A percentile compares a stretch with the other conserved stretches of the same genome.
phyloP scores from a whole-genome alignment of 2,329 filamentous ascomycete species.

The Pseudohalonectria lignicola region DNA sequence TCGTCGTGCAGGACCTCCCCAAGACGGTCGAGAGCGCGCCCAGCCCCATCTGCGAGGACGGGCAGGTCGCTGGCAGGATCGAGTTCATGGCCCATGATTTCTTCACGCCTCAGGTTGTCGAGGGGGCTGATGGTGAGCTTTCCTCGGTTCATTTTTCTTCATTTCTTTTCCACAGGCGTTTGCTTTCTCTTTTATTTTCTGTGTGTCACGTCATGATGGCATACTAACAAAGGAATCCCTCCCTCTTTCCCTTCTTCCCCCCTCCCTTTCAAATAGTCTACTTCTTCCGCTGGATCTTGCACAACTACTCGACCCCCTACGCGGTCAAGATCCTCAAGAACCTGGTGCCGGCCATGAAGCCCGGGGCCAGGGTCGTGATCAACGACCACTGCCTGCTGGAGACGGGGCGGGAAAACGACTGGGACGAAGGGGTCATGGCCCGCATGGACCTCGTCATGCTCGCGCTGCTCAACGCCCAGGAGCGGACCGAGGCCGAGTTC shows the following conservation, averaged over 20 bases:
- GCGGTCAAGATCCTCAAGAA: slow-evolving; percentile 34
- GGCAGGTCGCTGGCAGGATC: slow-evolving; percentile 25
- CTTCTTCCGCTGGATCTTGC: slow-evolving; percentile 48
- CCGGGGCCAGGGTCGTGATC: slow-evolving; percentile 34
- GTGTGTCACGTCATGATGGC: too few relatives aligned
- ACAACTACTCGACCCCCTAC: slow-evolving; percentile 48
- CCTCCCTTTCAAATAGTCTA: slow-evolving; percentile 34
- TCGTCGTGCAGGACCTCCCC: slow-evolving; percentile 44
- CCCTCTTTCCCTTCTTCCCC: background rate
- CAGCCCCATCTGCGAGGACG: slow-evolving; percentile 25
- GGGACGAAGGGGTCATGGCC: slow-evolving; percentile 25
- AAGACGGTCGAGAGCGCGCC: slow-evolving; percentile 36
- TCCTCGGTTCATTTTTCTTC: background rate
- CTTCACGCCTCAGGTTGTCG: slow-evolving; percentile 41
- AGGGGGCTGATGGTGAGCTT: slow-evolving; percentile 35
- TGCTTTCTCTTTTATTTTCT: too few relatives aligned
- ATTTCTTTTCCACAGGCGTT: too few relatives aligned
- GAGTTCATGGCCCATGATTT: slow-evolving; percentile 42
- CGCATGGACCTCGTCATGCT: slow-evolving; percentile 33
- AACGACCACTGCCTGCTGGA: slow-evolving; percentile 27
- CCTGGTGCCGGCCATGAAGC: slow-evolving; percentile 42
- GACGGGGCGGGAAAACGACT: slow-evolving; percentile 17
- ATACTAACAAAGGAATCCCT: too few relatives aligned
- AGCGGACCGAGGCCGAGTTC: slow-evolving; percentile 31
- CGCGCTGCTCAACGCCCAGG: slow-evolving; percentile 28